Conservation (phyloP, 1,139 yeast species). For the Yarrowia galli region DNA sequence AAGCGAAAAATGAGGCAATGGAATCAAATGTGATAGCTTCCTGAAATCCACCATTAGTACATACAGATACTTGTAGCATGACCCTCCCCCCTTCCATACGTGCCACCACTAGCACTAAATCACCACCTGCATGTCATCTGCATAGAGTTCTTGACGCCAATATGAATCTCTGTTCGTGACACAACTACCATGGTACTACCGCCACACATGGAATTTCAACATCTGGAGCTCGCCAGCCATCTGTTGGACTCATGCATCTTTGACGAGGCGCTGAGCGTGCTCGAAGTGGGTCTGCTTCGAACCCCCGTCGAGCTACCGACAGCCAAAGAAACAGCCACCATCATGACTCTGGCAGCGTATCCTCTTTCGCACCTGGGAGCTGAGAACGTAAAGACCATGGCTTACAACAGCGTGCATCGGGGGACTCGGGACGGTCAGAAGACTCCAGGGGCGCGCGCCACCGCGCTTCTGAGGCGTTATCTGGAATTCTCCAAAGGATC, state of each 20-base stretch:
- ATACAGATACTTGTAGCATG: no score
- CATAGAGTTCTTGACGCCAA: background rate
- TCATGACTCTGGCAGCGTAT: slow-evolving; percentile 22
- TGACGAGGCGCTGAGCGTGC: slow-evolving; percentile 10
- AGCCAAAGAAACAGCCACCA: background rate
- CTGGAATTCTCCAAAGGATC: background rate
- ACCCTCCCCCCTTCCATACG: no score
- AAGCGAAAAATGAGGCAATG: no score
- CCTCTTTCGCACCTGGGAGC: slow-evolving; percentile 29
- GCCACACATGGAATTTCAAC: slow-evolving; percentile 2
- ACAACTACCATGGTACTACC: background rate
- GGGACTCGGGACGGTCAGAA: slow-evolving; percentile 1
- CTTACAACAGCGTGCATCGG: slow-evolving; percentile 13
- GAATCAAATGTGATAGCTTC: no score
- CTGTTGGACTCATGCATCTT: slow-evolving; percentile 10
- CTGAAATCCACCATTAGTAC: no score
- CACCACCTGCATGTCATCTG: background rate
- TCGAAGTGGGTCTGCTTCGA: background rate
- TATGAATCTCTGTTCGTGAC: background rate
- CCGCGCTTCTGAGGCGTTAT: background rate
- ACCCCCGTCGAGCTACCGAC: slow-evolving; percentile 5
- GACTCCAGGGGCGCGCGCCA: slow-evolving; percentile 12
- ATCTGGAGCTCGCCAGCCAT: background rate
- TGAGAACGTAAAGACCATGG: background rate
- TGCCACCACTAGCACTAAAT: no score